Percentiles rank a stretch among this genome's conserved stretches.
These are phyloP conservation scores for Leccinum pachyderme DNA, from an alignment of 1,284 basidiomycete genomes.

Conservation along the genomic window DNA sequence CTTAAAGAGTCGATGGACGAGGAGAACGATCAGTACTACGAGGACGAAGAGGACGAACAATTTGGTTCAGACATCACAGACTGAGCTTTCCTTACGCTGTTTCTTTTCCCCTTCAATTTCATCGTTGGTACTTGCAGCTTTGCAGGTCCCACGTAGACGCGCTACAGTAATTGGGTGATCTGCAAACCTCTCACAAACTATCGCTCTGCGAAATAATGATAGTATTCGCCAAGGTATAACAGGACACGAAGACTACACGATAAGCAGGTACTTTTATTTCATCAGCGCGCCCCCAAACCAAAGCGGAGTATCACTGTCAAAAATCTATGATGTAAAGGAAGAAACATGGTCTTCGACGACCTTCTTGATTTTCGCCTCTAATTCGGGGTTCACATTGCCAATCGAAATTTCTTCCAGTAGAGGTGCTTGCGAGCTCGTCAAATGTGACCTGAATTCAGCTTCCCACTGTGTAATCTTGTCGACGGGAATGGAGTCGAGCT, in stretches of 20 bases:
- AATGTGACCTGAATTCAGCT: slow-evolving; percentile 82
- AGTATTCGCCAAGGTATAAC: slow-evolving; percentile 29
- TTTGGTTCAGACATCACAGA: slow-evolving; percentile 13
- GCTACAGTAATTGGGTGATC: background rate
- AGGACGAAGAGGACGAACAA: slow-evolving; percentile 44
- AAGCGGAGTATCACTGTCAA: slow-evolving; percentile 11
- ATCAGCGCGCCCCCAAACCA: slow-evolving; percentile 17
- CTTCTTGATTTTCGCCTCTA: slow-evolving; percentile 93
- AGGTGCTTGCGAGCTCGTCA: slow-evolving; percentile 63
- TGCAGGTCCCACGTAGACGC: background rate
- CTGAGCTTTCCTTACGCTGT: slow-evolving; percentile 10
- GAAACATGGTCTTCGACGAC: slow-evolving; percentile 85
- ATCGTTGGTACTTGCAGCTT: background rate
- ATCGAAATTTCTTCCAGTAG: slow-evolving; percentile 82
- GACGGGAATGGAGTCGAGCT: slow-evolving; percentile 90
- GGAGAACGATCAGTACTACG: slow-evolving; percentile 50
- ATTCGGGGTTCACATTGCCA: slow-evolving; percentile 84
- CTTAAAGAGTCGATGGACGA: slow-evolving; percentile 80
- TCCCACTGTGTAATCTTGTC: slow-evolving; percentile 97
- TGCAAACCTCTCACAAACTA: background rate
- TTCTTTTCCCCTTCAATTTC: background rate
- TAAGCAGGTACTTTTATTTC: slow-evolving; percentile 14
- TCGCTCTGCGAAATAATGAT: slow-evolving; percentile 32
- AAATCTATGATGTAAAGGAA: slow-evolving; percentile 65
- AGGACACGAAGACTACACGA: slow-evolving; percentile 17